phyloP scores from a whole-genome alignment of 306 rosid species.

The Pterocarpus santalinus region DNA sequence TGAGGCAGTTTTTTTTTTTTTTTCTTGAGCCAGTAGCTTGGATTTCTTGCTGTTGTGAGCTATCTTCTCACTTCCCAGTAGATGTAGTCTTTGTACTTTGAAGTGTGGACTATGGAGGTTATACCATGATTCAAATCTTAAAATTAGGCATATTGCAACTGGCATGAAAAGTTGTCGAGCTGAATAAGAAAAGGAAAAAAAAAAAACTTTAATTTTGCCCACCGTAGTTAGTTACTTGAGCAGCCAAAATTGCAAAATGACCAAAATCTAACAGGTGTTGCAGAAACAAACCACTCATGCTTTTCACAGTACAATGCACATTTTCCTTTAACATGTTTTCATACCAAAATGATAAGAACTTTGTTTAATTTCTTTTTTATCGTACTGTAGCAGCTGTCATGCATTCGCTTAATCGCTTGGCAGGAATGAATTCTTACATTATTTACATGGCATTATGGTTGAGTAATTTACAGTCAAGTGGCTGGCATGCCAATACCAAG shows the following conservation, averaged over 20 bases:
- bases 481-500: background rate
- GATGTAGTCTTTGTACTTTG: conserved; percentile 12
- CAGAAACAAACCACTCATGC: background rate
- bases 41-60: conserved; percentile 13
- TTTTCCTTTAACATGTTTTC: background rate
- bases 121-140: conserved; percentile 31
- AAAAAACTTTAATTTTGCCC: background rate
- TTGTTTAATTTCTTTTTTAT: background rate
- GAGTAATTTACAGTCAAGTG: conserved; percentile 20
- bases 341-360: background rate
- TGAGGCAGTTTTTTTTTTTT: conserved; percentile 1
- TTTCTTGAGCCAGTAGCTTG: background rate
- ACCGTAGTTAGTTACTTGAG: conserved; percentile 14
- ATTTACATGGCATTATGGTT: background rate
- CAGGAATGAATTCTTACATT: conserved; percentile 5
- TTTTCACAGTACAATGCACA: background rate
- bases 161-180: conserved; percentile 16
- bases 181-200: background rate
- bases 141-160: conserved; percentile 14
- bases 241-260: background rate
- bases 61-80: background rate
- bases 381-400: conserved; percentile 1
- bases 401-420: background rate
- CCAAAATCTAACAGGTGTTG: background rate
- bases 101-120: conserved; percentile 7